These are phyloP conservation scores for Xylariaceae sp. DNA, from an alignment of 2,329 filamentous ascomycete species.

Conservation along the genomic window DNA sequence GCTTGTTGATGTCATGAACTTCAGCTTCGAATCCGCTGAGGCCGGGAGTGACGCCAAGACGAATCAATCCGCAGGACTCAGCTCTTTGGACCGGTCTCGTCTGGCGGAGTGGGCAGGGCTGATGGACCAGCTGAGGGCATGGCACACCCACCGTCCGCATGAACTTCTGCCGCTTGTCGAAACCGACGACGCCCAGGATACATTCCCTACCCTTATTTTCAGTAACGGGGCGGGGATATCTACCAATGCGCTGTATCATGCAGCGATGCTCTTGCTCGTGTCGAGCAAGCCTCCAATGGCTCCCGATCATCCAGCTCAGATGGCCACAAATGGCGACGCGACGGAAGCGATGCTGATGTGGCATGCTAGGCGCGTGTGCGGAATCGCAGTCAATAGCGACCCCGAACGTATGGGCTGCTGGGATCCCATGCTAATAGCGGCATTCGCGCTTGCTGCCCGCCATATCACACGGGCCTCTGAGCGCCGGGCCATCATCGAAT, in stretches of 20 bases:
- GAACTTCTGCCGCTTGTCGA: slow-evolving; percentile 10
- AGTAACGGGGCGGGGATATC: slow-evolving; percentile 15
- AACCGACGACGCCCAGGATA: slow-evolving; percentile 1
- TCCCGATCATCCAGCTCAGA: background rate
- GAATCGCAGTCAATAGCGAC: slow-evolving; percentile 19
- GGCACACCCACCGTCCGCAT: slow-evolving; percentile 9
- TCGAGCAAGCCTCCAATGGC: slow-evolving; percentile 1
- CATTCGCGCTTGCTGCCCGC: slow-evolving; percentile 13
- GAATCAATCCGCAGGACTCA: background rate
- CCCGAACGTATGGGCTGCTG: slow-evolving; percentile 14
- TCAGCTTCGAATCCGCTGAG: background rate
- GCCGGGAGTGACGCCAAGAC: background rate
- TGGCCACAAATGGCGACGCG: background rate
- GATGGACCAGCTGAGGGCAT: slow-evolving; percentile 1
- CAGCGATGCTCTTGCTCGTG: slow-evolving; percentile 18
- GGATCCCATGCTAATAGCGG: slow-evolving; percentile 19
- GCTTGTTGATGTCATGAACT: slow-evolving; percentile 13
- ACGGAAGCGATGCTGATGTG: slow-evolving; percentile 11
- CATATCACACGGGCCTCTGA: slow-evolving; percentile 10
- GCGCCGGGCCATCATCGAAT: slow-evolving; percentile 11
- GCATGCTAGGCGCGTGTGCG: slow-evolving; percentile 19
- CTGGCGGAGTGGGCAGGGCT: slow-evolving; percentile 3
- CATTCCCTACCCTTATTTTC: slow-evolving; percentile 15
- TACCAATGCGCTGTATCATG: slow-evolving; percentile 16
- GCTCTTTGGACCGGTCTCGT: background rate